Percentiles rank a stretch among this genome's conserved stretches.
Evolutionary conservation across 331 rosid genomes (phyloP).

Genomic region (Malus hybrid): DNA sequence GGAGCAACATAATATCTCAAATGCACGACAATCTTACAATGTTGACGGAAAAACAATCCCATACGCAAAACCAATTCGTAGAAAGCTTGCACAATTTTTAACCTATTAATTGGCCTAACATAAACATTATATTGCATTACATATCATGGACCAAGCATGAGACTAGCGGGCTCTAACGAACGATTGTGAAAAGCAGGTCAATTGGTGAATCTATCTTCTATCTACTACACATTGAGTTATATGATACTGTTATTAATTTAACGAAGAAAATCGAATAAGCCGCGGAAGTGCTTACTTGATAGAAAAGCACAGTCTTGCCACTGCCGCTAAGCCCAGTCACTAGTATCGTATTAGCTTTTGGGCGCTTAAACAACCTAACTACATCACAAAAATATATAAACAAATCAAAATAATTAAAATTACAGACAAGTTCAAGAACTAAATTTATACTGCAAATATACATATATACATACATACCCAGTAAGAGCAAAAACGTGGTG

Average conservation of each 20-base stretch:
- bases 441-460: too few species aligned
- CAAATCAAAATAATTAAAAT: background rate
- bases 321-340: slow-evolving; percentile 75
- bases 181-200: too few species aligned
- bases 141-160: too few species aligned
- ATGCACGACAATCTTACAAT: background rate
- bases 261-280: background rate
- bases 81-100: too few species aligned
- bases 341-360: slow-evolving; percentile 58
- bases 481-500: slow-evolving; percentile 37
- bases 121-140: too few species aligned
- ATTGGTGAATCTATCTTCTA: too few species aligned
- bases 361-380: slow-evolving; percentile 65
- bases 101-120: background rate
- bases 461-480: slow-evolving; percentile 4
- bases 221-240: too few species aligned
- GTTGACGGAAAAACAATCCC: background rate
- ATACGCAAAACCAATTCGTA: background rate
- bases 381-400: slow-evolving; percentile 6
- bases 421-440: background rate
- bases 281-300: slow-evolving; percentile 42
- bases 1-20: background rate
- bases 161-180: too few species aligned
- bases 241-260: background rate
- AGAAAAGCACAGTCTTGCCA: slow-evolving; percentile 76